These are phyloP conservation scores for Tardiomyces digboiensis DNA, from an alignment of 1,139 yeast species.

Conservation along the genomic window DNA sequence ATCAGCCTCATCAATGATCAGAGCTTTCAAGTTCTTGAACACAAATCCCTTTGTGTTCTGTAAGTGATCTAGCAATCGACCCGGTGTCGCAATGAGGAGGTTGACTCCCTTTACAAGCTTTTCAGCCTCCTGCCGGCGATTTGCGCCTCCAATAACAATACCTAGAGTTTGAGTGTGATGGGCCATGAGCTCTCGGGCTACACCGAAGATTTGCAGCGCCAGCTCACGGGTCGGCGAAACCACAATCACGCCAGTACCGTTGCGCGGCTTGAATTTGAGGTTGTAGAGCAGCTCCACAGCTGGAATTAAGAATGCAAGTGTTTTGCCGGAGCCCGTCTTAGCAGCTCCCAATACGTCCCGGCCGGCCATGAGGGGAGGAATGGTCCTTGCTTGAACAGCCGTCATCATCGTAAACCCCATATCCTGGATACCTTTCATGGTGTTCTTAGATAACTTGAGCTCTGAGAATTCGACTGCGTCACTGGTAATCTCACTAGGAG, in stretches of 20 bases:
- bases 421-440: constrained; percentile 63
- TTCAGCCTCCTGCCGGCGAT: constrained; percentile 95
- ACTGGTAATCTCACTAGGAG: constrained; percentile 3
- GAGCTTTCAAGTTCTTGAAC: constrained; percentile 87
- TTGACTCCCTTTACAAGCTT: constrained; percentile 91
- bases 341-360: constrained; percentile 97
- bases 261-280: constrained; percentile 82
- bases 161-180: constrained; percentile 93
- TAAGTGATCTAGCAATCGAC: constrained; percentile 89
- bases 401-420: constrained; percentile 94
- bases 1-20: constrained; percentile 95
- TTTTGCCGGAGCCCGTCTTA: constrained; percentile 97
- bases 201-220: constrained; percentile 96
- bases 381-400: constrained; percentile 85
- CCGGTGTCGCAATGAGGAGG: constrained; percentile 92
- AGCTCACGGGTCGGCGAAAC: constrained; percentile 88
- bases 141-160: constrained; percentile 97
- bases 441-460: constrained; percentile 70
- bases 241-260: constrained; percentile 84
- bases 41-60: constrained; percentile 94
- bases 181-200: constrained; percentile 87
- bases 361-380: constrained; percentile 92
- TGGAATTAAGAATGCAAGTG: constrained; percentile 89
- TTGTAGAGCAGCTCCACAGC: constrained; percentile 89
- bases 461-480: constrained; percentile 33